These are phyloP conservation scores for Phaffomyces thermotolerans DNA, from an alignment of 805 yeast species.

Conservation along the genomic window DNA sequence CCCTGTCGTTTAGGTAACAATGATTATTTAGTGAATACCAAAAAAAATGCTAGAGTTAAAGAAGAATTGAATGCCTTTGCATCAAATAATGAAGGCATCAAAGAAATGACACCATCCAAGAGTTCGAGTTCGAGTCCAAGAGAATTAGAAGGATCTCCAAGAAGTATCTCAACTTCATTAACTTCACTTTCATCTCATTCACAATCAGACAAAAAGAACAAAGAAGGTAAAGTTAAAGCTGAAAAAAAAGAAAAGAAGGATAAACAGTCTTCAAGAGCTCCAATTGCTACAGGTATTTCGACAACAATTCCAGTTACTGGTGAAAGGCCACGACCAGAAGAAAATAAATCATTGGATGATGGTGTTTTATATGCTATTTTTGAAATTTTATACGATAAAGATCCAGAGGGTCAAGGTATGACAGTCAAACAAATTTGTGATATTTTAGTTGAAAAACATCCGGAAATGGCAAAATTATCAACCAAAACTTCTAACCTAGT, in stretches of 20 bases:
- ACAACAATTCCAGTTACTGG: slow-evolving; percentile 79
- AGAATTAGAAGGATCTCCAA: slow-evolving; percentile 21
- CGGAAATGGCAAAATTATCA: slow-evolving; percentile 75
- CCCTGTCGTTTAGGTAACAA: slow-evolving; percentile 24
- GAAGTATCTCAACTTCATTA: slow-evolving; percentile 15
- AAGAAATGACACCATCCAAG: slow-evolving; percentile 22
- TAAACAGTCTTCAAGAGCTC: slow-evolving; percentile 21
- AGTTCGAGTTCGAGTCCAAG: slow-evolving; percentile 21
- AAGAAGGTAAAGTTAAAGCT: slow-evolving; percentile 15
- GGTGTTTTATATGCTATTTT: slow-evolving; percentile 72
- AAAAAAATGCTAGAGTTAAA: slow-evolving; percentile 1
- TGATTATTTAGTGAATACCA: slow-evolving; percentile 9
- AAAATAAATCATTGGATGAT: slow-evolving; percentile 60
- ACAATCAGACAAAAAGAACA: slow-evolving; percentile 2
- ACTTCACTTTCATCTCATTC: slow-evolving; percentile 13
- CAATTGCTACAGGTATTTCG: slow-evolving; percentile 59
- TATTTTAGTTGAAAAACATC: slow-evolving; percentile 62
- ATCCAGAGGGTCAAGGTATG: slow-evolving; percentile 68
- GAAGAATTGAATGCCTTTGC: slow-evolving; percentile 4
- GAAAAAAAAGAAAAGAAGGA: slow-evolving; percentile 18
- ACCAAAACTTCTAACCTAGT: slow-evolving; percentile 77
- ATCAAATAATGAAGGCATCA: slow-evolving; percentile 8
- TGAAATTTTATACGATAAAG: slow-evolving; percentile 61
- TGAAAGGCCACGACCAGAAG: slow-evolving; percentile 63
- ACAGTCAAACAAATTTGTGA: slow-evolving; percentile 88